Base-by-base conservation (phyloP, 1,284 basidiomycete genomes). In the Meira miltonrushii region DNA sequence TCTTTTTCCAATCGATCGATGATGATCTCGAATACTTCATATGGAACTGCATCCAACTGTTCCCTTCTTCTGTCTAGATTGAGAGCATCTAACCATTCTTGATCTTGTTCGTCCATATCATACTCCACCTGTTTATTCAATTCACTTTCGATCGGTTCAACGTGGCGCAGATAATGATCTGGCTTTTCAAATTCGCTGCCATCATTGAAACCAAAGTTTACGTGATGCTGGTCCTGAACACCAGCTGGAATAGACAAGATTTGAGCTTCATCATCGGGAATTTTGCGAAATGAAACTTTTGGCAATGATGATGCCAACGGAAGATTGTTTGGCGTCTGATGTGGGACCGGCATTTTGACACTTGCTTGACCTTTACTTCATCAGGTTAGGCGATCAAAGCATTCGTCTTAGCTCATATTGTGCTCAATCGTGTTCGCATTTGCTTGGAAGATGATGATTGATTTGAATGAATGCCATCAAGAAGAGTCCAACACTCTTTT, bases 41-140 rank as follows among this genome's bases (percentile, higher is more conserved):
- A 90, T 9, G 70, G 65, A 23, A 77, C 62, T 28, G 49, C 53
- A 66, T 88, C 88, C 37, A 87, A 77, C 60, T 90, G 86, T 37
- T 89, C 86, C 67, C 87, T 88, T 79, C 84, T 87, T 28, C 95
- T 83, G 60, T 96, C 91, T 7, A 79, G 72, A 72, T 99, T 99
- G 66, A 93, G 81, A 0, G 82, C 81, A 67, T 95, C 89, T 6
- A 99, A 84, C 95, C 95, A 99, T 78, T 92, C 89, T 78, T 92
- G 87, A 79, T 97, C 94, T 85, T 97, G 94, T 77, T 97, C 95
- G 75, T 98, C 95, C 93, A 98, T 98, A 78, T 98, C 95, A 82
- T 99, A 99, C 79, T 98, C 95, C 49, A 97, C 94, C 75, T 94
- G 92, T 49, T 86, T 85, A 10, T 88, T 88, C 33, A 97, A 85